Percentiles rank a stretch among this genome's conserved stretches.
phyloP scores from a whole-genome alignment of 345 rosid species.

The Noccaea caerulescens region DNA sequence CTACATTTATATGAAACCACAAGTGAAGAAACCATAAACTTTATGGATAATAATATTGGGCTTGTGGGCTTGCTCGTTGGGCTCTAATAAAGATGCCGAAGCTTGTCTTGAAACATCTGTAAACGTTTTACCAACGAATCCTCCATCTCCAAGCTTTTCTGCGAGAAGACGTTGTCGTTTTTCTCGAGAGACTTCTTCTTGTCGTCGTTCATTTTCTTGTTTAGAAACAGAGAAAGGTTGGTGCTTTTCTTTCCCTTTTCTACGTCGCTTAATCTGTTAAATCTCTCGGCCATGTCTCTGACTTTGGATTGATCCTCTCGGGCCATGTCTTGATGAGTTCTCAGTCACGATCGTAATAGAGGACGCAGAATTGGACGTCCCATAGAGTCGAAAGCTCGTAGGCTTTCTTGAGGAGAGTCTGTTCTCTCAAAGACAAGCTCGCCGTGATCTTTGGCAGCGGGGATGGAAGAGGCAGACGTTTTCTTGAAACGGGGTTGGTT shows the following conservation, averaged over 20 bases:
- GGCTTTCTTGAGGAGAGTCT: background rate
- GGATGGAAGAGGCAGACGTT: background rate
- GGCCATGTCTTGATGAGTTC: constrained; percentile 6
- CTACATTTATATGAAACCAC: too few species aligned
- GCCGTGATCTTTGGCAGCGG: background rate
- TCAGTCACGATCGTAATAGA: background rate
- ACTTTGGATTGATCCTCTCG: constrained; percentile 13
- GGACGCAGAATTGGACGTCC: background rate
- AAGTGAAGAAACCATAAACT: too few species aligned
- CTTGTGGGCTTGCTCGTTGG: too few species aligned
- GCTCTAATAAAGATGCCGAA: background rate
- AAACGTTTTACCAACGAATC: background rate
- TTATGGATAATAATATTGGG: too few species aligned
- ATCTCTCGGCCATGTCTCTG: constrained; percentile 4
- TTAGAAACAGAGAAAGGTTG: background rate
- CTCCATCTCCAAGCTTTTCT: background rate
- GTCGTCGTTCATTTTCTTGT: background rate
- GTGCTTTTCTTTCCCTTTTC: constrained; percentile 1
- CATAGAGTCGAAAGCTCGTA: background rate
- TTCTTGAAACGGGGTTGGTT: background rate
- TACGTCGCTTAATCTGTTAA: background rate
- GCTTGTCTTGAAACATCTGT: background rate
- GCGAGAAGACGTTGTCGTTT: background rate
- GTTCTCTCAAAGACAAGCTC: background rate
- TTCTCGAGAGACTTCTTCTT: background rate